phyloP scores from a whole-genome alignment of 192 early-diverging fungal species.

The Lunasporangiospora selenospora region DNA sequence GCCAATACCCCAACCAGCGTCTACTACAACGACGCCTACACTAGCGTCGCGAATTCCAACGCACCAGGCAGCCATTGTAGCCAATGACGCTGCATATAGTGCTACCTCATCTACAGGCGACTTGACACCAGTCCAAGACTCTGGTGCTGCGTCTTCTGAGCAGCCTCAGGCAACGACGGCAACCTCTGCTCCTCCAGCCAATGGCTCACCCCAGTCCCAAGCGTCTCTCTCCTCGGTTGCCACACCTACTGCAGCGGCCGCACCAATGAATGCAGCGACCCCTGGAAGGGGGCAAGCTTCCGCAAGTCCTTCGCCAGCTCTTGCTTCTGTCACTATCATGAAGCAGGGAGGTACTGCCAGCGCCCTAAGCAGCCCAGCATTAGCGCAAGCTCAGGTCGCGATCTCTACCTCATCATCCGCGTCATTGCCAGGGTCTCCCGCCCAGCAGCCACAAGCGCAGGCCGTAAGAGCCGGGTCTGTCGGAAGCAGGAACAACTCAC shows the following conservation, averaged over 20 bases:
- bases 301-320: constrained; percentile 13
- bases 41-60: no score
- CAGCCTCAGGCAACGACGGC: background rate
- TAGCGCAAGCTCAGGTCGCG: constrained; percentile 22
- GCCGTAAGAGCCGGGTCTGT: no score
- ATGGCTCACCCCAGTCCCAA: no score
- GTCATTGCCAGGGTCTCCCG: constrained; percentile 18
- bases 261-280: background rate
- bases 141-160: background rate
- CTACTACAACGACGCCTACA: no score
- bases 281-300: background rate
- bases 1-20: no score
- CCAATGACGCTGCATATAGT: background rate
- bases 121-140: background rate
- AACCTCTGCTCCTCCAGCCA: background rate
- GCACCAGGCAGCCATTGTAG: background rate
- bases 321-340: constrained; percentile 2
- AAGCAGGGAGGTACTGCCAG: constrained; percentile 10
- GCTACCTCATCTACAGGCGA: background rate
- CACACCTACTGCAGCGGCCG: background rate
- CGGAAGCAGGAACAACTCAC: constrained; percentile 22
- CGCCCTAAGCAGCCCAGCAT: constrained; percentile 29
- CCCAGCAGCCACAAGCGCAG: constrained; percentile 6
- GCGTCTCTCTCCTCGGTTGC: no score
- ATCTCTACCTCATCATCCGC: constrained; percentile 12